Percentiles rank a stretch among this genome's conserved stretches.
Conservation (phyloP, 2,329 filamentous ascomycete species). For the Nemania abortiva region DNA sequence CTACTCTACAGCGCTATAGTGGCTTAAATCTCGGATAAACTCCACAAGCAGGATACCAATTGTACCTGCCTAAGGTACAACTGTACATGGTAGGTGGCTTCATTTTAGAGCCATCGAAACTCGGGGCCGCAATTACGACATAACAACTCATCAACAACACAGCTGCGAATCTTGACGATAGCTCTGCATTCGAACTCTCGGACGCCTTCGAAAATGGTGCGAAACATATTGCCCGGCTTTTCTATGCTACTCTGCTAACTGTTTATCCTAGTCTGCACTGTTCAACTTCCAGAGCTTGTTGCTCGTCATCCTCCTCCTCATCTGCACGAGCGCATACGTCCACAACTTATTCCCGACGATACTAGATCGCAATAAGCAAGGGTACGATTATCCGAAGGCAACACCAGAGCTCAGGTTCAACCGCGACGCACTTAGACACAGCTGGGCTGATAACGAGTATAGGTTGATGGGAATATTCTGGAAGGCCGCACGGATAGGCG, state of each 20-base stretch:
- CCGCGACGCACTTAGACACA: constrained; percentile 2
- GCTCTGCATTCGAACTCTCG: neutral
- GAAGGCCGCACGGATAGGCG: constrained; percentile 94
- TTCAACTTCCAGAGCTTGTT: constrained; percentile 99
- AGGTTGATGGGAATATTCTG: constrained; percentile 90
- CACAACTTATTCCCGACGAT: constrained; percentile 90
- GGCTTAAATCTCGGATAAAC: constrained; percentile 15
- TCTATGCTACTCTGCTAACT: constrained; percentile 20
- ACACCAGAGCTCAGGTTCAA: neutral
- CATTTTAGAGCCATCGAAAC: constrained; percentile 25
- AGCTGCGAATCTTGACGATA: constrained; percentile 1
- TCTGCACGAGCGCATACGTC: constrained; percentile 95
- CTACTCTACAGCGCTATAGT: neutral
- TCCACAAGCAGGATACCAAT: neutral
- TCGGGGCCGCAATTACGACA: constrained; percentile 23
- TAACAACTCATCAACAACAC: constrained; percentile 9
- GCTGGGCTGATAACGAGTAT: constrained; percentile 31
- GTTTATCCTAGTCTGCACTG: constrained; percentile 78
- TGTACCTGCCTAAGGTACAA: constrained; percentile 4
- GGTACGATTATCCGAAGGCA: constrained; percentile 64
- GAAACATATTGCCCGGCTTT: neutral
- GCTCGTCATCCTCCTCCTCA: constrained; percentile 91
- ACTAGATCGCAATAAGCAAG: constrained; percentile 93
- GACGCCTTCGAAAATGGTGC: constrained; percentile 26
- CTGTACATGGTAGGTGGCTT: constrained; percentile 10